Percentiles rank a stretch among this genome's conserved stretches.
phyloP scores from a whole-genome alignment of 2,329 filamentous ascomycete species.

The Colletotrichum spinosum region DNA sequence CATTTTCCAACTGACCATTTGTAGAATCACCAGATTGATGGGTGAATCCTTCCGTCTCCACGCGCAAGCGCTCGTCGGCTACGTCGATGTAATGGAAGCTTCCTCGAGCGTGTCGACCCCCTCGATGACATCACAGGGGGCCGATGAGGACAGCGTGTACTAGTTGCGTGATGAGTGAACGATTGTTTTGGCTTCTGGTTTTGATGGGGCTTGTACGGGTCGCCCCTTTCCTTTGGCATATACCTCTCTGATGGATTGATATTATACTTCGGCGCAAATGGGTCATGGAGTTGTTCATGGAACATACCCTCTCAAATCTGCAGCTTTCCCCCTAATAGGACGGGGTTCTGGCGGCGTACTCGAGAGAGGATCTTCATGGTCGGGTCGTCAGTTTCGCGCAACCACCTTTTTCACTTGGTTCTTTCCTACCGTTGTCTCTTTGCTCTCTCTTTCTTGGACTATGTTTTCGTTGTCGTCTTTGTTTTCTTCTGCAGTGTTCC shows the following conservation, averaged over 20 bases:
- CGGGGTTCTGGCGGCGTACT: slow-evolving; percentile 30
- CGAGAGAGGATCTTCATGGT: slow-evolving; percentile 25
- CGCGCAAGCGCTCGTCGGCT: slow-evolving; percentile 92
- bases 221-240: slow-evolving; percentile 57
- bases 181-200: slow-evolving; percentile 59
- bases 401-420: slow-evolving; percentile 7
- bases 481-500: slow-evolving; percentile 42
- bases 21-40: slow-evolving; percentile 92
- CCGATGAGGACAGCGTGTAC: slow-evolving; percentile 79
- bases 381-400: slow-evolving; percentile 9
- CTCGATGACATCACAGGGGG: slow-evolving; percentile 78
- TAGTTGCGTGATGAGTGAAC: slow-evolving; percentile 65
- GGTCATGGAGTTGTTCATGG: slow-evolving; percentile 30
- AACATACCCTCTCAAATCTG: slow-evolving; percentile 26
- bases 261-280: slow-evolving; percentile 37
- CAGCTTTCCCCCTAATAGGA: slow-evolving; percentile 24
- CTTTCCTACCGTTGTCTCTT: too few relatives aligned
- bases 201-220: slow-evolving; percentile 41
- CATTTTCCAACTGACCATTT: too few relatives aligned
- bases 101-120: slow-evolving; percentile 77
- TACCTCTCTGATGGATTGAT: slow-evolving; percentile 48
- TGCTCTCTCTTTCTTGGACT: not conserved
- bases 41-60: slow-evolving; percentile 98
- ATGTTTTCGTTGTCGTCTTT: slow-evolving; percentile 39
- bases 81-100: slow-evolving; percentile 84